A percentile compares a stretch with the other conserved stretches of the same genome.
These are phyloP conservation scores for Nannizziopsis barbatae DNA, from an alignment of 2,329 filamentous ascomycete species.

Conservation along the genomic window DNA sequence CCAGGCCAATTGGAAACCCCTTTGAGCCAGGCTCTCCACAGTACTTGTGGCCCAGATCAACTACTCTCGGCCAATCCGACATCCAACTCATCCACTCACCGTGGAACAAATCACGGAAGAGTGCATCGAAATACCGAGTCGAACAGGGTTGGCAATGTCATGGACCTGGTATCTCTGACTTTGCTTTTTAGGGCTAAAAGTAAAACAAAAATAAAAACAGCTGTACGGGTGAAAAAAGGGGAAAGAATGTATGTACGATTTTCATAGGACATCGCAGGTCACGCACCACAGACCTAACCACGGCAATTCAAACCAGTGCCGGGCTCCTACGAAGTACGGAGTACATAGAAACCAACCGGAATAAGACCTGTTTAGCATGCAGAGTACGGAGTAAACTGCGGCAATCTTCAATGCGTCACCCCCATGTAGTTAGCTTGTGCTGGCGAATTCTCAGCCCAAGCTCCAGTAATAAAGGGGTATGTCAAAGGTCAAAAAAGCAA, in stretches of 20 bases:
- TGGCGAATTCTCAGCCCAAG: too few species aligned
- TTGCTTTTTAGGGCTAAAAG: background rate
- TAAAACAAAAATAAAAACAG: background rate
- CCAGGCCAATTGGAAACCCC: slow-evolving; percentile 5
- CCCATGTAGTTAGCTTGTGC: background rate
- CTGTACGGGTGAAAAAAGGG: background rate
- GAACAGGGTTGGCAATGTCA: background rate
- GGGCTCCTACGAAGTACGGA: too few species aligned
- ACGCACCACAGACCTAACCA: too few species aligned
- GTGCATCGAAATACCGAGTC: background rate
- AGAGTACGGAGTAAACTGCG: too few species aligned
- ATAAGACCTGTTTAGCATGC: too few species aligned
- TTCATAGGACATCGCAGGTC: too few species aligned
- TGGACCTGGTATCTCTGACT: background rate
- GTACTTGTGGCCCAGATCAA: slow-evolving; percentile 7
- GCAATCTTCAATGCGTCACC: background rate
- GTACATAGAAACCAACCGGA: too few species aligned
- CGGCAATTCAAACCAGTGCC: too few species aligned
- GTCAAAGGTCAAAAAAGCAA: too few species aligned
- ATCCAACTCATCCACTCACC: slow-evolving; percentile 9
- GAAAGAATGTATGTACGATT: background rate
- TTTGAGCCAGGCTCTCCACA: slow-evolving; percentile 3
- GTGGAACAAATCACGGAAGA: slow-evolving; percentile 9
- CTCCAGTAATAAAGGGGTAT: too few species aligned
- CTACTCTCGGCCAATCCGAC: background rate